Conservation (phyloP, 139 green algal species). For the Gonium pectorale region DNA sequence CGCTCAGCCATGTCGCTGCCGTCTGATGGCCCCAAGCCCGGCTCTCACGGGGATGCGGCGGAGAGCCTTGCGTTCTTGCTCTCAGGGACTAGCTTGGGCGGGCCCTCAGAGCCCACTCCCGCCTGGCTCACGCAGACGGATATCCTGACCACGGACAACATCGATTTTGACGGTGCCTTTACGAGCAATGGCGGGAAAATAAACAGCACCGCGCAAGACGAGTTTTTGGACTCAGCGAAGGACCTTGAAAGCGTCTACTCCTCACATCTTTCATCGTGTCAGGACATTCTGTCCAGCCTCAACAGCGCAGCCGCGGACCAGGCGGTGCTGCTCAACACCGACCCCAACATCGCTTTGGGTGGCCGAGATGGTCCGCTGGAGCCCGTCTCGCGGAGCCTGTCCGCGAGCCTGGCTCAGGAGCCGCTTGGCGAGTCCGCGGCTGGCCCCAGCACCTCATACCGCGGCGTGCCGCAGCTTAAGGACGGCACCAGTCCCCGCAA, state of each 20-base stretch:
- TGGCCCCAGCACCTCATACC: neutral
- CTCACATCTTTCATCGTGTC: conserved; percentile 26
- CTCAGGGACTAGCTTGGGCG: neutral
- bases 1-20: conserved; percentile 5
- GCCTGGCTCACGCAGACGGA: conserved; percentile 35
- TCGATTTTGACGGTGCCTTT: conserved; percentile 19
- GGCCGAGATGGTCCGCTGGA: neutral
- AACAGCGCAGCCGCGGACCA: conserved; percentile 18
- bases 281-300: conserved; percentile 30
- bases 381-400: neutral
- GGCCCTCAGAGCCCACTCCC: neutral
- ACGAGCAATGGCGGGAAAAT: neutral
- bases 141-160: conserved; percentile 37
- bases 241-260: conserved; percentile 35
- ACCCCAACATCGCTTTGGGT: neutral
- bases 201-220: neutral
- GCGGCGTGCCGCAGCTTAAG: neutral
- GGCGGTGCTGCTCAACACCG: neutral
- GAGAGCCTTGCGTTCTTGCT: conserved; percentile 35
- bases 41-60: neutral
- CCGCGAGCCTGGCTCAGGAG: conserved; percentile 24
- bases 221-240: conserved; percentile 35
- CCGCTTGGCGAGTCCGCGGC: neutral
- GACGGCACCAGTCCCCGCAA: conserved; percentile 26
- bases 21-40: neutral